Conservation (phyloP, 2,329 filamentous ascomycete genomes). For the Chaetothyriales sp. region DNA sequence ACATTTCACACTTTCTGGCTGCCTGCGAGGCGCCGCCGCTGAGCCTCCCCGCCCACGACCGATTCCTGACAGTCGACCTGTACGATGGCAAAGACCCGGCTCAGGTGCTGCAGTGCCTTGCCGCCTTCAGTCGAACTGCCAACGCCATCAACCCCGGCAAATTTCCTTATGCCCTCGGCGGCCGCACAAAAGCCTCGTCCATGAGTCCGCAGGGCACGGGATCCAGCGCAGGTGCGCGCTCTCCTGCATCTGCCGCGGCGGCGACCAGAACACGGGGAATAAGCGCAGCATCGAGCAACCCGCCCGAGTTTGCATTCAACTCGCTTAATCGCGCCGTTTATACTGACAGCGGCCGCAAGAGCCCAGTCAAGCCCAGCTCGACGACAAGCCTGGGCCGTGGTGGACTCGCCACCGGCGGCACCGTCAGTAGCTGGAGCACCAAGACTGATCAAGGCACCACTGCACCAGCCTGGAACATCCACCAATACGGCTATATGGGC, state of each 20-base stretch:
- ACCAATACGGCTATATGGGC: constrained; percentile 96
- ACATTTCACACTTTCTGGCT: constrained; percentile 87
- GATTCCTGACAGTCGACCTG: constrained; percentile 91
- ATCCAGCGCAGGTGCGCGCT: constrained; percentile 33
- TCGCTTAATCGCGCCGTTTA: constrained; percentile 29
- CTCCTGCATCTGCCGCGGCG: constrained; percentile 17
- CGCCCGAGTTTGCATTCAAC: constrained; percentile 26
- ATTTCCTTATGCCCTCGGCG: constrained; percentile 64
- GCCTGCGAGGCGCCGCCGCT: constrained; percentile 75
- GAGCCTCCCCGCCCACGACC: constrained; percentile 80
- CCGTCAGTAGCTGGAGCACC: constrained; percentile 79
- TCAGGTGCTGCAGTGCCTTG: constrained; percentile 83
- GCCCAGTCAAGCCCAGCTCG: constrained; percentile 42
- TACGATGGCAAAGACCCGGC: constrained; percentile 92
- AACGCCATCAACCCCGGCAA: constrained; percentile 55
- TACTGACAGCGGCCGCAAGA: constrained; percentile 35
- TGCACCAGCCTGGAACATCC: constrained; percentile 90
- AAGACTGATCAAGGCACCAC: constrained; percentile 66
- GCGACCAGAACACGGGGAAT: constrained; percentile 24
- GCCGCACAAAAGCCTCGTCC: constrained; percentile 44
- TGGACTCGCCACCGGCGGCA: constrained; percentile 29
- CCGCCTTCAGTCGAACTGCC: constrained; percentile 79
- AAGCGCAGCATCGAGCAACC: constrained; percentile 41
- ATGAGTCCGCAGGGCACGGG: constrained; percentile 56
- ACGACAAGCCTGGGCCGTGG: constrained; percentile 10